Percentiles rank a stretch among this genome's conserved stretches.
phyloP scores from a whole-genome alignment of 768 basidiomycete species.

The Phaffia tasmanica region DNA sequence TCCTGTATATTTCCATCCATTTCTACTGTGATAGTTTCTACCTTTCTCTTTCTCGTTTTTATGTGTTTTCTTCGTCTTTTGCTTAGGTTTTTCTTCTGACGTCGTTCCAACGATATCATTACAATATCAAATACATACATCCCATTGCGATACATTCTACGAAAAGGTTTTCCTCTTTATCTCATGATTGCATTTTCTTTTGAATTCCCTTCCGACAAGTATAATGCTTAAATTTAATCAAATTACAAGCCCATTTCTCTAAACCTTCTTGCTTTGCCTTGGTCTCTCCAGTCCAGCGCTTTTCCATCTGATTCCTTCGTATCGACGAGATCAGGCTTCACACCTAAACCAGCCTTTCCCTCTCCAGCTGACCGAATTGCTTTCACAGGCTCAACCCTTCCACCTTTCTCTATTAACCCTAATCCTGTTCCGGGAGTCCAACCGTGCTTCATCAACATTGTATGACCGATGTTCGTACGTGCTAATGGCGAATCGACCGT shows the following conservation, averaged over 20 bases:
- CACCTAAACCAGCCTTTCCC: constrained; percentile 16
- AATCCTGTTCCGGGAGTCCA: constrained; percentile 60
- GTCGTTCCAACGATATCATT: not conserved
- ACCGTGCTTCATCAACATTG: constrained; percentile 59
- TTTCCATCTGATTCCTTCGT: not conserved
- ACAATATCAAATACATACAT: not conserved
- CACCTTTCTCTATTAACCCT: constrained; percentile 21
- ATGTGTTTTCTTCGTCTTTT: not conserved
- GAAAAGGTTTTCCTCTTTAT: not conserved
- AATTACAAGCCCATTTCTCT: constrained; percentile 5
- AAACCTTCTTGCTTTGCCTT: constrained; percentile 21
- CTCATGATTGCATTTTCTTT: too few relatives aligned
- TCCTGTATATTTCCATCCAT: not conserved
- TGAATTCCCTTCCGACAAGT: too few relatives aligned
- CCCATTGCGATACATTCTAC: constrained; percentile 3
- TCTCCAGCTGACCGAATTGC: constrained; percentile 5
- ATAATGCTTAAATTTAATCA: too few relatives aligned
- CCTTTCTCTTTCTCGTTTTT: not conserved
- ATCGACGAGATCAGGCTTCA: not conserved
- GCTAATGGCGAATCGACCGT: constrained; percentile 41
- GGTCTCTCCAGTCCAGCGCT: constrained; percentile 16
- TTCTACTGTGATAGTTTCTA: not conserved
- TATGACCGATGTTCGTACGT: constrained; percentile 55
- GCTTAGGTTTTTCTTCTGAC: too few relatives aligned
- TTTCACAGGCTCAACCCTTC: constrained; percentile 13